Evolutionary conservation across 2,329 filamentous ascomycete genomes (phyloP), one percentile per base, ranked within the genome.

Genomic region (Botrytis aclada): DNA sequence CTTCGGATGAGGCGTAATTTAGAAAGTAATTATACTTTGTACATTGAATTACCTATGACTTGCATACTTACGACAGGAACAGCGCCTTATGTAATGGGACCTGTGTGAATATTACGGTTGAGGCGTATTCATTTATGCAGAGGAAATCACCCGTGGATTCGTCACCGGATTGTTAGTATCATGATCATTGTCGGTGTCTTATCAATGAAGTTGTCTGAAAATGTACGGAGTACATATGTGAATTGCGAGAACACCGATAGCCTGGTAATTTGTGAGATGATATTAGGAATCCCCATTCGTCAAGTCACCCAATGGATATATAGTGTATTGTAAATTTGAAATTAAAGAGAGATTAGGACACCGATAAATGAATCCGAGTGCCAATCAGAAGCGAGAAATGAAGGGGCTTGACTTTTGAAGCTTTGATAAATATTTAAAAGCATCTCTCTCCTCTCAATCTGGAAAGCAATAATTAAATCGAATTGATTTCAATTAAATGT

Each of bases 301-400:
- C 58, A 61, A 39, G 34, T n/a, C 12, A 25, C 18, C 25, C 58
- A 39, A 61, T 61, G 9, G n/a, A n/a, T 54, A 25, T 3, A 10
- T 47, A 47, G 20, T 29, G 51, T 18, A 56, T 16, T 18, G 7
- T 29, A 18, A 14, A 18, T 29, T 29, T 18, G 14, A 29, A 32
- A 56, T 56, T 32, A 18, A 56, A 32, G 51, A 56, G 51, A 8
- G 58, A 34, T 37, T 61, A 37, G 29, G 29, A 47, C 29, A 37
- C 22, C 7, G 63, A 47, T 18, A 25, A 56, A n/a, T 18, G 18
- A 25, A 14, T n/a, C 12, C 16, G 25, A 12, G 25, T 4, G n/a
- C 63, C 43, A 65, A 65, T 65, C 29, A 47, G 63, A 65, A 65
- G 63, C 63, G 63, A 65, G 29, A 47, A 29, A 65, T 65, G 63